Evolutionary conservation across 768 basidiomycete genomes (phyloP).

Genomic region (Mycena latifolia): DNA sequence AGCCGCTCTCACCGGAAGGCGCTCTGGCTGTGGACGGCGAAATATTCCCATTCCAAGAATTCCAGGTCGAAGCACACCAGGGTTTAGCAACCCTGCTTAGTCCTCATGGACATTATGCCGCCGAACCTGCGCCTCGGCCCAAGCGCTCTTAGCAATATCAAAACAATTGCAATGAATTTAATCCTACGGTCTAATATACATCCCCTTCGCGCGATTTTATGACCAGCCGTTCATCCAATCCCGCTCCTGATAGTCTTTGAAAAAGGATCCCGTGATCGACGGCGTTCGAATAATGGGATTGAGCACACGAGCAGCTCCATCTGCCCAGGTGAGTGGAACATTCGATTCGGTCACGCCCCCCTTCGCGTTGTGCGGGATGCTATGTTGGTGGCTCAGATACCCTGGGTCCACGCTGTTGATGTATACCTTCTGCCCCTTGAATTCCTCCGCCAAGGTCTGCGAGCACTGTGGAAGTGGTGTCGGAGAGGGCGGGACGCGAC

Average conservation of each 20-base stretch:
- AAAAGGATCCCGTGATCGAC: conserved; percentile 49
- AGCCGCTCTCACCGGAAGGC: conserved; percentile 67
- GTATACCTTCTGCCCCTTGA: conserved; percentile 44
- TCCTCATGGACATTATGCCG: conserved; percentile 70
- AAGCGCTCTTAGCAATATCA: conserved; percentile 1
- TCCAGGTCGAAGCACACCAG: conserved; percentile 82
- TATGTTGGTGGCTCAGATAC: conserved; percentile 52
- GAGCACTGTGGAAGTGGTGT: conserved; percentile 34
- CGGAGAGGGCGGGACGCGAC: background rate
- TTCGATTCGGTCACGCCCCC: conserved; percentile 29
- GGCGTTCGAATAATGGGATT: conserved; percentile 49
- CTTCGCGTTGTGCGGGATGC: conserved; percentile 43
- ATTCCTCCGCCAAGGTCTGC: conserved; percentile 49
- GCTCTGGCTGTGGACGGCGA: conserved; percentile 85
- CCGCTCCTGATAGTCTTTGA: conserved; percentile 47
- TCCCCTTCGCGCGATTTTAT: background rate
- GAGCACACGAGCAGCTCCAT: conserved; percentile 48
- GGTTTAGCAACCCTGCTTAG: conserved; percentile 76
- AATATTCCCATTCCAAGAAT: conserved; percentile 77
- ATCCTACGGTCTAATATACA: background rate
- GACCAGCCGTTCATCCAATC: conserved; percentile 33
- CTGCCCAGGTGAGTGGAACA: conserved; percentile 50
- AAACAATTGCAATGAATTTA: conserved; percentile 2
- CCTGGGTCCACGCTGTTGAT: conserved; percentile 53
- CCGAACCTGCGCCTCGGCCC: conserved; percentile 57